Conservation (phyloP, 257 asterid genomes). For the Lycium barbarum region DNA sequence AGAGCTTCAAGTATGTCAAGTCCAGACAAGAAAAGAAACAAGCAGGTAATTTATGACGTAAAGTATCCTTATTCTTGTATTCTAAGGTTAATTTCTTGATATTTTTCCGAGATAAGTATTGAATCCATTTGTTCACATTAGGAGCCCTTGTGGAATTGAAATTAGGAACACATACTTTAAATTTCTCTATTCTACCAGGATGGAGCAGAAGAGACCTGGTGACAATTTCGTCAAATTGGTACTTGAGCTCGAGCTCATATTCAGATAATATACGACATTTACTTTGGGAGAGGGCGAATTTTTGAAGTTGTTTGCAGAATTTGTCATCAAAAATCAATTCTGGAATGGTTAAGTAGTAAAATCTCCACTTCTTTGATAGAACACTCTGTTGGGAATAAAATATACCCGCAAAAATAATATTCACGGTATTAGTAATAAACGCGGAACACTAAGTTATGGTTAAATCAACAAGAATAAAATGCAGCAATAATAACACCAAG, state of each 20-base stretch:
- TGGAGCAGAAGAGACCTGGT: constrained; percentile 11
- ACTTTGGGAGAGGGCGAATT: not conserved
- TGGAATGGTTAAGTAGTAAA: not conserved
- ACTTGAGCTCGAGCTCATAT: not conserved
- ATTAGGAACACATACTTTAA: not conserved
- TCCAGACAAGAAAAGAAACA: constrained; percentile 6
- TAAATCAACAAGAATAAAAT: too few relatives aligned
- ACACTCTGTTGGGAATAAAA: too few relatives aligned
- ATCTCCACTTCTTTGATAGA: not conserved
- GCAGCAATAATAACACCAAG: too few relatives aligned
- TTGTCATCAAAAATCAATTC: not conserved
- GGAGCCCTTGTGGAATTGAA: not conserved
- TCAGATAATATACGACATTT: not conserved
- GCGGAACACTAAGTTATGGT: too few relatives aligned
- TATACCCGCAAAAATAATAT: too few relatives aligned
- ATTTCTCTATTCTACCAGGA: not conserved
- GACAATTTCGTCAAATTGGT: not conserved
- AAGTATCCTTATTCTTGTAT: not conserved
- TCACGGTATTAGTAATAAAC: too few relatives aligned
- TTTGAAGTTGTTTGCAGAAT: not conserved
- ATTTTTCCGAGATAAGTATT: not conserved
- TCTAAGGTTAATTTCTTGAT: not conserved
- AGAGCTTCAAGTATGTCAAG: not conserved
- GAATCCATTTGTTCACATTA: not conserved
- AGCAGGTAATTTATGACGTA: not conserved